Conservation (phyloP, 805 yeast species). For the Metschnikowia baotianmanensis region DNA sequence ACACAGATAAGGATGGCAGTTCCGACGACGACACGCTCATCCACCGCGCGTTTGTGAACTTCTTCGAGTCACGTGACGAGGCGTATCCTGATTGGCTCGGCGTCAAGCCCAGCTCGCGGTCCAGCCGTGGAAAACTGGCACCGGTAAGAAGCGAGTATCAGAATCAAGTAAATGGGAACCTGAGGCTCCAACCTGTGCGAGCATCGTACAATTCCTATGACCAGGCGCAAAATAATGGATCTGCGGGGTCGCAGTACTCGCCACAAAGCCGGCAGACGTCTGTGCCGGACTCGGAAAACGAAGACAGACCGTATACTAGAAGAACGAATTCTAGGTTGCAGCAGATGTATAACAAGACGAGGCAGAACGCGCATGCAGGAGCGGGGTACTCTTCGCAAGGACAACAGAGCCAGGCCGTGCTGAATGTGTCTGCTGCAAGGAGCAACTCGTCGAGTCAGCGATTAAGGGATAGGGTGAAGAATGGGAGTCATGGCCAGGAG, state of each 20-base stretch:
- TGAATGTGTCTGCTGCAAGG: conserved; percentile 29
- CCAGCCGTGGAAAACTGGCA: background rate
- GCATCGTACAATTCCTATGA: conserved; percentile 19
- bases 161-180: conserved; percentile 8
- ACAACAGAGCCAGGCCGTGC: conserved; percentile 13
- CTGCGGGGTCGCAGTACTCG: background rate
- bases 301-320: conserved; percentile 25
- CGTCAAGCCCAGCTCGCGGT: conserved; percentile 13
- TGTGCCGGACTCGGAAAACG: conserved; percentile 8
- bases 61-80: conserved; percentile 29
- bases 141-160: background rate
- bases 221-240: background rate
- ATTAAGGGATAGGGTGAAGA: conserved; percentile 19
- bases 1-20: conserved; percentile 38
- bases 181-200: conserved; percentile 29
- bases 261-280: conserved; percentile 5
- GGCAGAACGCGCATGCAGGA: conserved; percentile 38
- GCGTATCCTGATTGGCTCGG: conserved; percentile 48
- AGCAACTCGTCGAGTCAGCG: conserved; percentile 19
- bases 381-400: conserved; percentile 25
- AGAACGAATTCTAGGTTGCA: conserved; percentile 35
- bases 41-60: conserved; percentile 43
- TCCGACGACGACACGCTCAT: conserved; percentile 39
- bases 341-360: conserved; percentile 40
- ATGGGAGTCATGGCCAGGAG: conserved; percentile 3